Evolutionary conservation across 148 eudicot species (phyloP).

Genomic region (Vaccinium vitisidaea): DNA sequence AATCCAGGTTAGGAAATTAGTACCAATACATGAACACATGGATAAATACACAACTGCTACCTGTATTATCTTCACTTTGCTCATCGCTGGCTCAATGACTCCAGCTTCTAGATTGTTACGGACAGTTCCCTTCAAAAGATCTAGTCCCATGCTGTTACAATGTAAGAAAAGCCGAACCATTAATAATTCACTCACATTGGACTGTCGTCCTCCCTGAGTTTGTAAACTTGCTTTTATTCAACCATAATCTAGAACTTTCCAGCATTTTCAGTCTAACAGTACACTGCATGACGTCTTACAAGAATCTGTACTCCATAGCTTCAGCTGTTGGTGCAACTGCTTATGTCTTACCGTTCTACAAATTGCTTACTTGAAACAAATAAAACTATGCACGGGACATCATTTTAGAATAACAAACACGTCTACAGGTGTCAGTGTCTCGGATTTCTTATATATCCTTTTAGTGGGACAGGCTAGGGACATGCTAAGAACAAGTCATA

Average conservation of each 20-base stretch:
- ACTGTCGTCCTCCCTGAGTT: background rate
- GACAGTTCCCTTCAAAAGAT: slow-evolving; percentile 73
- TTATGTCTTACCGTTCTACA: background rate
- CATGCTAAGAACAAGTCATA: background rate
- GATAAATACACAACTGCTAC: slow-evolving; percentile 24
- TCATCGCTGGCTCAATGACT: slow-evolving; percentile 98
- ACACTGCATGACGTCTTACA: background rate
- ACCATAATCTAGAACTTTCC: background rate
- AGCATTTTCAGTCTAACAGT: background rate
- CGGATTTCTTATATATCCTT: background rate
- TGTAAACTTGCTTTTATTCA: background rate
- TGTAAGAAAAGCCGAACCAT: slow-evolving; percentile 7
- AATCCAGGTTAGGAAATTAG: background rate
- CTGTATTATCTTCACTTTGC: slow-evolving; percentile 98
- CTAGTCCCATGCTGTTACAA: slow-evolving; percentile 81
- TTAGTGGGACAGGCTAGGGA: background rate
- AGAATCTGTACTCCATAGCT: background rate
- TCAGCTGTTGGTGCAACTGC: background rate
- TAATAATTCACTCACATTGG: background rate
- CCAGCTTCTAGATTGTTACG: slow-evolving; percentile 97
- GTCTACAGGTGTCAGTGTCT: background rate
- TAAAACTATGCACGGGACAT: background rate
- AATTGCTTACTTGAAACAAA: background rate
- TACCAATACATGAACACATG: background rate
- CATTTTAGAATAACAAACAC: background rate